Conservation (phyloP, 2,329 filamentous ascomycete genomes). For the Exophiala oligosperma region DNA sequence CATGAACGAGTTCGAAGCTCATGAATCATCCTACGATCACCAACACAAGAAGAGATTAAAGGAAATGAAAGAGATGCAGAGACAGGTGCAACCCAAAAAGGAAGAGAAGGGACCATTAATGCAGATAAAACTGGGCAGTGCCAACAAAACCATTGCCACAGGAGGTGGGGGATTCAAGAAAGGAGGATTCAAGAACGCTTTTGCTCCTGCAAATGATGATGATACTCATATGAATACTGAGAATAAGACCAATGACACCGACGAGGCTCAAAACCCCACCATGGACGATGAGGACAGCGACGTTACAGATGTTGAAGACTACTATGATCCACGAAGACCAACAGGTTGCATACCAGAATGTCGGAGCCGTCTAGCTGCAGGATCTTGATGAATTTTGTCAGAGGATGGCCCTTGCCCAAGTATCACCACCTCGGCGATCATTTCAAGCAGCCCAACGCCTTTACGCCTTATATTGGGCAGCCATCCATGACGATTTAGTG, state of each 20-base stretch:
- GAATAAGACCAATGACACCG: conserved; percentile 47
- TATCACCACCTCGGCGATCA: not conserved
- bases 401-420: not conserved
- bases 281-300: conserved; percentile 64
- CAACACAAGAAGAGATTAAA: conserved; percentile 74
- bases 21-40: conserved; percentile 93
- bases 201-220: conserved; percentile 33
- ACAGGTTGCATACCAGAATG: conserved; percentile 50
- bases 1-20: conserved; percentile 94
- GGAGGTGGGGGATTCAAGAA: conserved; percentile 65
- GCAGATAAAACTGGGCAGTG: conserved; percentile 35
- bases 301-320: conserved; percentile 61
- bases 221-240: conserved; percentile 35
- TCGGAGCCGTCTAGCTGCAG: conserved; percentile 12
- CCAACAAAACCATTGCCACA: conserved; percentile 37
- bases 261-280: conserved; percentile 34
- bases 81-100: conserved; percentile 40
- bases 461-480: too few species aligned
- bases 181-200: conserved; percentile 80
- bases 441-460: not conserved
- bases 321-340: conserved; percentile 54
- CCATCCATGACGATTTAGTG: too few species aligned
- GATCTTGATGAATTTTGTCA: conserved; percentile 3
- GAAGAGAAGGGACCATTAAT: conserved; percentile 43
- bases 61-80: conserved; percentile 47